Base-by-base conservation (phyloP, 345 rosid genomes). In the Brassica juncea region DNA sequence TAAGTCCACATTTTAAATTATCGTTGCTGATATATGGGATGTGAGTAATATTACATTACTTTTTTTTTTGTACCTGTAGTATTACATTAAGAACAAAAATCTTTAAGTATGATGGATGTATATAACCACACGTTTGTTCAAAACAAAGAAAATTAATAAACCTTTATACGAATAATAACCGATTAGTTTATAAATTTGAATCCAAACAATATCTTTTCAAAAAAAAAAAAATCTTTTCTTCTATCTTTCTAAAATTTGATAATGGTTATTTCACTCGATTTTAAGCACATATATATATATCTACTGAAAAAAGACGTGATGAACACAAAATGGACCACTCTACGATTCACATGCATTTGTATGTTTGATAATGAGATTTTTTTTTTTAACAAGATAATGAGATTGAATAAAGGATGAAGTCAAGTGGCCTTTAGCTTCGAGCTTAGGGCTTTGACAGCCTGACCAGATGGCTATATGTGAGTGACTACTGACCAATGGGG, bases 401-500 rank as follows among this genome's bases (percentile, higher is more conserved):
- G 32, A 75, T 37, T 55, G 78, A 37, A 37, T 28, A 23, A 15
- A 44, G 61, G 60, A 57, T 37, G 68, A 59, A 42, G 12, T 60
- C 74, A 69, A 60, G 80, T 76, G 74, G 74, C 67, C 68, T 55
- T 54, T 76, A 42, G 73, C 11, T 68, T 76, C 69, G 75, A 69
- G 70, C 44, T 62, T 52, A 61, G 70, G 63, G 75, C 1, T 61
- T 71, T 63, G 71, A 77, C 81, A 77, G 66, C 66, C 75, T 71
- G 71, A 77, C 65, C 59, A 63, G 66, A 77, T 77, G 65, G 76
- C 71, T 64, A 71, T 64, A 64, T 71, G 66, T 57, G 81, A 71
- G 71, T 57, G 73, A 75, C 66, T 37, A 75, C 16, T 34, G 77
- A 49, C 63, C 71, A 44, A 25, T 47, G 61, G 71, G 31, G 64